Conservation (phyloP, 202 grass and related monocot genomes). For the Schoenoplectus triqueter region DNA sequence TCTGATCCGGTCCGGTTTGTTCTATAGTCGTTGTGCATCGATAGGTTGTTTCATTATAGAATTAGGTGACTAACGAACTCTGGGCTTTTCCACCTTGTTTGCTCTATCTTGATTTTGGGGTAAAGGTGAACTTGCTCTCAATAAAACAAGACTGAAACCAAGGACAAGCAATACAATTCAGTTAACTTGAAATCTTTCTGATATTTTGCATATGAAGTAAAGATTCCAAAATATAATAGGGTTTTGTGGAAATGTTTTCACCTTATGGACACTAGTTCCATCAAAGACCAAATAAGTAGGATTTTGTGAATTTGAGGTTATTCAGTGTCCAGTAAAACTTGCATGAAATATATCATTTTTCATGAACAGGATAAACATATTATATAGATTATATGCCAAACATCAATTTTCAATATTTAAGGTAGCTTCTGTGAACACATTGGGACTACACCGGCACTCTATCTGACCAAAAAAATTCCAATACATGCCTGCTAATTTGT, state of each 20-base stretch:
- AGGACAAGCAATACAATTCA: neutral
- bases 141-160: neutral
- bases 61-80: neutral
- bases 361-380: neutral
- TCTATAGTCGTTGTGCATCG: neutral
- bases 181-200: neutral
- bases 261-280: neutral
- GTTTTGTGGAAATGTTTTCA: neutral
- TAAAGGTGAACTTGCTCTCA: neutral
- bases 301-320: neutral
- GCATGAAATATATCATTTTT: neutral
- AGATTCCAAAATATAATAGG: neutral
- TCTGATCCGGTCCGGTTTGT: neutral
- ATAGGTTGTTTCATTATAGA: neutral
- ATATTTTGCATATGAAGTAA: neutral
- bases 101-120: conserved; percentile 12
- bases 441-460: neutral
- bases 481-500: neutral
- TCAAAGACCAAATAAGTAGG: neutral
- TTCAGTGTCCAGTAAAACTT: neutral
- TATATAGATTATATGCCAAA: neutral
- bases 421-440: neutral
- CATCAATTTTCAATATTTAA: neutral
- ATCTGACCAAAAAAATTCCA: neutral
- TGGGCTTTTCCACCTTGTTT: neutral